Evolutionary conservation across 2,329 filamentous ascomycete species (phyloP), one percentile per base, ranked within the genome.

Genomic region (Colletotrichum horii): DNA sequence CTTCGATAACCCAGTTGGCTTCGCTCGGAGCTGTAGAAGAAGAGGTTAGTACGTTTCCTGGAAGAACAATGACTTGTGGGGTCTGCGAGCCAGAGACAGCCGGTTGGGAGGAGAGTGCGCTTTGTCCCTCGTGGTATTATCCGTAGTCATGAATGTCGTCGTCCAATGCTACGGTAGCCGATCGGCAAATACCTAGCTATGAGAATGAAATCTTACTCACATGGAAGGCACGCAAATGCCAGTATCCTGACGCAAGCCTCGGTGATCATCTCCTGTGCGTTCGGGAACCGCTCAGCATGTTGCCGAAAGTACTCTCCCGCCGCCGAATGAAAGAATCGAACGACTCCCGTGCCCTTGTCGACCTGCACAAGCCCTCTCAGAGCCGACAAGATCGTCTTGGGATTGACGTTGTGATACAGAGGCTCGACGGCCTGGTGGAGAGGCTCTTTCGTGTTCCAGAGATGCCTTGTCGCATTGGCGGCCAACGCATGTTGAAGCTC

Each of bases 111-210:
- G 11, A 32, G 9, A 9, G 9, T 12, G 30, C 30, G 9, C 30
- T 15, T 34, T 36, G 14, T 3, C 34, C 34, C 34, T 36, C 6
- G 34, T 36, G 2, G 6, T 16, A 2, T 7, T 36, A 2, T 15
- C 34, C 34, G 14, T 7, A 43, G 36, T 43, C 36, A 43, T 19
- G 36, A 43, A 43, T 43, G 32, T 34, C 11, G 4, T 43, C 16
- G 19, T 43, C 38, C 9, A n/a, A 48, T 1, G 11, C 5, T 22
- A 4, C 43, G 1, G 43, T 8, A 7, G 0, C 43, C n/a, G 0
- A 22, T 1, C 11, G 11, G 3, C 2, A 48, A 22, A 22, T 4
- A 48, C 0, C 3, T 1, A 12, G 2, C 43, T 14, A 3, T 48
- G 2, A 52, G 43, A 52, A 52, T 0, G 19, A 52, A 14, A 52